These are phyloP conservation scores for Clarireedia homoeocarpa DNA, from an alignment of 2,329 filamentous ascomycete genomes.

Conservation along the genomic window DNA sequence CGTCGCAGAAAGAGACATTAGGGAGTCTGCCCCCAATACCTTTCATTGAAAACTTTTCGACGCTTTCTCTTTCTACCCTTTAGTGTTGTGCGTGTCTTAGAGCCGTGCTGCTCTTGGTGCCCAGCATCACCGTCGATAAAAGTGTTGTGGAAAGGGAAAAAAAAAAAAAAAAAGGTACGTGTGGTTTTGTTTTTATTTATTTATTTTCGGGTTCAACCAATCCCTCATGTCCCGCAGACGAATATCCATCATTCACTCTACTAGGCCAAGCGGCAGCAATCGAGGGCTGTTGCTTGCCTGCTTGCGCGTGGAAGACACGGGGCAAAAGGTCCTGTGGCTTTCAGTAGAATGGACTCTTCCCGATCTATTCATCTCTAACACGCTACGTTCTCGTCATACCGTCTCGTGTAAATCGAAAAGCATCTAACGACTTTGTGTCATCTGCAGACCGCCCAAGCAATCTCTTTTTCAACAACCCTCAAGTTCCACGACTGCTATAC, in stretches of 20 bases:
- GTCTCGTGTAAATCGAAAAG: constrained; percentile 10
- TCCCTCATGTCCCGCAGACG: constrained; percentile 3
- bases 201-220: background rate
- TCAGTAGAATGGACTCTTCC: constrained; percentile 2
- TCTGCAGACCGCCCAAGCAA: constrained; percentile 19
- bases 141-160: constrained; percentile 12
- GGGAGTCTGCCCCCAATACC: background rate
- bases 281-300: background rate
- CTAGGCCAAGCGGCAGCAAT: constrained; percentile 7
- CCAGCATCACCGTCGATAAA: constrained; percentile 16
- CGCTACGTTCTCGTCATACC: constrained; percentile 6
- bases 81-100: constrained; percentile 16
- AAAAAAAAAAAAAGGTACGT: constrained; percentile 14
- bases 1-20: constrained; percentile 10
- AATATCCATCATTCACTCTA: constrained; percentile 10
- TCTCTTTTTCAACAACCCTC: constrained; percentile 10
- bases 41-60: background rate
- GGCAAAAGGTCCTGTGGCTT: constrained; percentile 1
- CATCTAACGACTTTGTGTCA: constrained; percentile 22
- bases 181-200: background rate
- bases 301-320: constrained; percentile 4
- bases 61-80: background rate
- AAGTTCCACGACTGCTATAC: constrained; percentile 19
- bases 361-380: background rate
- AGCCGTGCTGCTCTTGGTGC: constrained; percentile 21